Evolutionary conservation across 805 yeast species (phyloP).

Genomic region (Kodamaea jinghongensis): DNA sequence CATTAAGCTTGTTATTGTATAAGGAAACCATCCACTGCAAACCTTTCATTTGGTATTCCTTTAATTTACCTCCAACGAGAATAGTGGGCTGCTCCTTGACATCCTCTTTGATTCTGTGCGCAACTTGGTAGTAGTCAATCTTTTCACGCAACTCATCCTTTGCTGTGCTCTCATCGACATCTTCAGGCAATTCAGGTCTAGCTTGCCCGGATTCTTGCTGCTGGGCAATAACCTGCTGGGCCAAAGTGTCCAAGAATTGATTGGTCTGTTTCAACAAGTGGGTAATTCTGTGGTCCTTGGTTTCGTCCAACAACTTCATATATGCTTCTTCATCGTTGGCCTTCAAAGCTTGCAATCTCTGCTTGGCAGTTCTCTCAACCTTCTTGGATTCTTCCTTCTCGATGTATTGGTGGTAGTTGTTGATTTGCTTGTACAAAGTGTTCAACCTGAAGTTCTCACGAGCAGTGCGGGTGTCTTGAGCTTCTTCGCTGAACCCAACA

Average conservation of each 20-base stretch:
- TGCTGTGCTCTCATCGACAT: slow-evolving; percentile 37
- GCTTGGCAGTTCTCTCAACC: slow-evolving; percentile 78
- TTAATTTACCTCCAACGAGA: slow-evolving; percentile 72
- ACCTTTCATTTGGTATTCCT: slow-evolving; percentile 71
- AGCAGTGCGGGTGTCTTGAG: slow-evolving; percentile 18
- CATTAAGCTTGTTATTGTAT: slow-evolving; percentile 58
- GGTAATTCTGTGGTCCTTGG: slow-evolving; percentile 84
- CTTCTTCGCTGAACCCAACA: slow-evolving; percentile 25
- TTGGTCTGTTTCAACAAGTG: slow-evolving; percentile 81
- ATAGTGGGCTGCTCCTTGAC: slow-evolving; percentile 64
- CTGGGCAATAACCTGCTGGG: slow-evolving; percentile 76
- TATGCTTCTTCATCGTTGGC: slow-evolving; percentile 89
- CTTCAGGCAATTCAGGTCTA: slow-evolving; percentile 18
- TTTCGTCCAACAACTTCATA: slow-evolving; percentile 76
- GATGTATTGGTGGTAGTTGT: slow-evolving; percentile 50
- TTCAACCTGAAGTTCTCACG: slow-evolving; percentile 25
- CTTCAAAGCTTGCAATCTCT: slow-evolving; percentile 81
- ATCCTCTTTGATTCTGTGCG: slow-evolving; percentile 70
- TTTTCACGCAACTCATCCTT: slow-evolving; percentile 60
- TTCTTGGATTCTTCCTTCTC: slow-evolving; percentile 77
- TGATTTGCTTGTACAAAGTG: slow-evolving; percentile 34
- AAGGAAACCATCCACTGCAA: slow-evolving; percentile 67
- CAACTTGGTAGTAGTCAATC: slow-evolving; percentile 78
- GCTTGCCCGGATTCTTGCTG: slow-evolving; percentile 49
- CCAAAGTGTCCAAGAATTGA: slow-evolving; percentile 69